These are phyloP conservation scores for Tolypocladium nubicola DNA, from an alignment of 2,329 filamentous ascomycete species.

Conservation along the genomic window DNA sequence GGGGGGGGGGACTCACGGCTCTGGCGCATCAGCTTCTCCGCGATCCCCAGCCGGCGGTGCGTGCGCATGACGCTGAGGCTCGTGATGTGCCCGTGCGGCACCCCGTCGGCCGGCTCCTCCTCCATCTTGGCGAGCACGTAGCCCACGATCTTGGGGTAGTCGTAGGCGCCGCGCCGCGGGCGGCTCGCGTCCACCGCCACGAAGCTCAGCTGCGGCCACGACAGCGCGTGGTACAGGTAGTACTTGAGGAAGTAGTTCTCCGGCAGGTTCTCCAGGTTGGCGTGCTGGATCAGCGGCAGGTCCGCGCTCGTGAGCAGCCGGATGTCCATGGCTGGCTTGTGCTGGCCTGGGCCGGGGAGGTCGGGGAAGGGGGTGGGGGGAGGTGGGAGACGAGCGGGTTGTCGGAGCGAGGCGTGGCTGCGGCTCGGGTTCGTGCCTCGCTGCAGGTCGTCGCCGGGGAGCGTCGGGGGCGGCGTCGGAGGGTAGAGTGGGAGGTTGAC, in stretches of 20 bases:
- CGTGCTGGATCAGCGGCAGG: slow-evolving; percentile 88
- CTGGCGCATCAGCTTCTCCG: slow-evolving; percentile 96
- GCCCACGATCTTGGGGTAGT: slow-evolving; percentile 94
- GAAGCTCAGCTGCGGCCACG: slow-evolving; percentile 94
- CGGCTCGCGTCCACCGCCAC: slow-evolving; percentile 88
- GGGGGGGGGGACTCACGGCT: slow-evolving; percentile 56
- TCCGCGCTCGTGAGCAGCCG: slow-evolving; percentile 73
- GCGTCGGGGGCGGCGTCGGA: background rate
- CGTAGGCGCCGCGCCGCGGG: slow-evolving; percentile 65
- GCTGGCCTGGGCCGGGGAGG: background rate
- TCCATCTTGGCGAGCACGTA: slow-evolving; percentile 99
- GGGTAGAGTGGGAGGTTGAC: background rate
- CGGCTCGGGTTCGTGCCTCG: background rate
- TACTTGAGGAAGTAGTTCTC: slow-evolving; percentile 99
- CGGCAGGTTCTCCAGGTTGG: slow-evolving; percentile 96
- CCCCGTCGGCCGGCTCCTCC: slow-evolving; percentile 84
- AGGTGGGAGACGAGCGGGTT: too few species aligned
- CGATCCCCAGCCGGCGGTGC: slow-evolving; percentile 80
- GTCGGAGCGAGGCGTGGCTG: background rate
- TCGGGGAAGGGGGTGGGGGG: background rate
- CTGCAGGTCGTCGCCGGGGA: background rate
- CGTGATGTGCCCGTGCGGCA: slow-evolving; percentile 94
- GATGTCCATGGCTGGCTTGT: slow-evolving; percentile 62
- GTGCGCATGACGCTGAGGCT: slow-evolving; percentile 93
- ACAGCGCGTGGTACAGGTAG: slow-evolving; percentile 97